Base-by-base conservation (phyloP, 495 filamentous ascomycete species). In the Aspergillus haitiensis region DNA sequence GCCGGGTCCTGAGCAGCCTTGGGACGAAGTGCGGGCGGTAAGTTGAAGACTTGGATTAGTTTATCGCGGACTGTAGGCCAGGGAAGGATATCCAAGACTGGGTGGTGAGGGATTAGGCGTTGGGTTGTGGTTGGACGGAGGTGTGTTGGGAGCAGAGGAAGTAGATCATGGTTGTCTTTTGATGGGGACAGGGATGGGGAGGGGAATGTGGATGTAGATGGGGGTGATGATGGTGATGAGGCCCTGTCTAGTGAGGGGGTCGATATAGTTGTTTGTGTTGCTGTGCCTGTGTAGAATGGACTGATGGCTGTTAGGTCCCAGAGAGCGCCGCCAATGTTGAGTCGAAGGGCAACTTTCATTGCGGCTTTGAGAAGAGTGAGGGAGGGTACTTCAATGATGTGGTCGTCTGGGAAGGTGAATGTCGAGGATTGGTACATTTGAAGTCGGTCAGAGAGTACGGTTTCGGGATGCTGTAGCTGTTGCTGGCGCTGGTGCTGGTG, bases 41-140 rank as follows among this genome's bases (percentile, higher is more conserved):
- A 63, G 11, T 59, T 55, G 40, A 83, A 67, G 2, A 80, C 63
- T 52, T 63, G 64, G 59, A 82, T 75, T 27, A 80, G 55, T 55
- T 78, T 78, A 39, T 78, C 72, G 32, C 81, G 73, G 13, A 72
- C 70, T 13, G 58, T 63, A 0, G 80, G 78, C 81, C 81, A 83
- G 7, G 80, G 80, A 1, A 82, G 65, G 21, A 78, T 56, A 62
- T 83, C 80, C 3, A 82, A 40, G 10, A 82, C 40, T 2, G 81
- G 80, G 60, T 83, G 81, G 61, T 83, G 79, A 6, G 76, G 74
- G 51, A 79, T 63, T 1, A 59, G 37, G 44, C 54, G 63, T 42
- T 72, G 70, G 12, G 61, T 66, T 16, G 10, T 11, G 0, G 70
- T 74, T 48, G 68, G 72, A 10, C 52, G 66, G 6, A 74, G 58